Base-by-base conservation (phyloP, 2,329 filamentous ascomycete species). In the Apiospora arundinis region DNA sequence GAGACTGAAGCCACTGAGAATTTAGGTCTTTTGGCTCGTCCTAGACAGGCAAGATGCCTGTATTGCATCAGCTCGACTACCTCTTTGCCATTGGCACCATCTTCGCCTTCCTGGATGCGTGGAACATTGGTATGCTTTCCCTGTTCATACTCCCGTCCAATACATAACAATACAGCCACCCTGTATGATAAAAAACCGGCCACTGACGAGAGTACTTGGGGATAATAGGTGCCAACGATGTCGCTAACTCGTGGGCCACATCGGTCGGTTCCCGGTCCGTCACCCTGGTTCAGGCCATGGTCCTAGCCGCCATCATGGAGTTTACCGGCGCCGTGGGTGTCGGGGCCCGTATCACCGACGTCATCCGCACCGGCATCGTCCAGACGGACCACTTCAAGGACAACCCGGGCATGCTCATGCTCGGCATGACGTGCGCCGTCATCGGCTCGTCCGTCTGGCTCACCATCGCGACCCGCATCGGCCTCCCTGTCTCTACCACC, bases 181-280 rank as follows among this genome's bases (percentile, higher is more conserved):
- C 32, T 37, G 14, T n/a, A n/a, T 12, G 45, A 42, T 73, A 70
- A 25, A 75, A 45, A 69, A 18, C n/a, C n/a, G 66, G 32, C 40
- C 67, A 28, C 56, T 66, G 40, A 63, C 56, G 9, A 40, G 3
- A 63, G 7, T 18, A n/a, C 56, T 8, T 9, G 7, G 9, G n/a
- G 4, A 28, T 18, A 66, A 8, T 76, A 80, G 83, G 82, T 75
- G 81, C 78, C 79, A 85, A 90, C 82, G 92, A 93, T 91, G 91
- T 93, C 72, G 92, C 92, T 81, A 94, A 93, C 84, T 89, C 91
- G 1, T 94, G 90, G 89, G 91, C 91, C n/a, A 92, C 90, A 45
- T 91, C 89, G 74, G 92, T 93, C 72, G 92, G 90, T 1, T 93
- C 92, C 4, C 85, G 91, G 49, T 93, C 92, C 72, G 80, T 92